phyloP scores from a whole-genome alignment of 345 rosid species.

The Pistacia vera region DNA sequence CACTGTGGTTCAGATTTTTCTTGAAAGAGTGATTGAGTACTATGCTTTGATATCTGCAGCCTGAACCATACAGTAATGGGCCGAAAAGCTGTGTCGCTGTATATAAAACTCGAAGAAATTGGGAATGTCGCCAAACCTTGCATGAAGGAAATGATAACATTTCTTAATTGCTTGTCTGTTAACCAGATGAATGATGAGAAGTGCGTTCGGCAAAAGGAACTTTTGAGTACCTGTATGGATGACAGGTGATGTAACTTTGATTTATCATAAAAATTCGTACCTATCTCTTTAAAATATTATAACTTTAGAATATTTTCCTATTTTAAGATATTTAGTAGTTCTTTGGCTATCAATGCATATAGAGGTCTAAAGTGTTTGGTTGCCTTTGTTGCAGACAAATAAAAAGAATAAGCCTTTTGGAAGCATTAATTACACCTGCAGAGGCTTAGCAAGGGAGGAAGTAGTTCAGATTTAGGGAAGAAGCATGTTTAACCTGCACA shows the following conservation, averaged over 20 bases:
- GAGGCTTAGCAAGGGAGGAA: constrained; percentile 82
- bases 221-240: constrained; percentile 64
- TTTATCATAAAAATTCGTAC: not conserved
- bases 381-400: constrained; percentile 43
- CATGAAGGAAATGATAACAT: constrained; percentile 81
- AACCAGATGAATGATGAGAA: constrained; percentile 58
- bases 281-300: not conserved
- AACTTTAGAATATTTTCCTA: not conserved
- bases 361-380: not conserved
- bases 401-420: constrained; percentile 64
- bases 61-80: constrained; percentile 50
- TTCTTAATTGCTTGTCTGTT: constrained; percentile 72
- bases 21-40: not conserved
- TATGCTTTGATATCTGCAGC: constrained; percentile 3
- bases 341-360: not conserved
- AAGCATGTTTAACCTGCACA: not conserved
- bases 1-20: not conserved
- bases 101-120: constrained; percentile 72
- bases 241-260: constrained; percentile 46
- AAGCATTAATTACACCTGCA: constrained; percentile 87
- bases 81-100: constrained; percentile 58
- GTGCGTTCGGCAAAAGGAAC: constrained; percentile 60
- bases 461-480: constrained; percentile 19
- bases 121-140: constrained; percentile 69
- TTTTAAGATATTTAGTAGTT: not conserved